These are phyloP conservation scores for Stylosanthes scabra DNA, from an alignment of 331 rosid genomes.

Conservation along the genomic window DNA sequence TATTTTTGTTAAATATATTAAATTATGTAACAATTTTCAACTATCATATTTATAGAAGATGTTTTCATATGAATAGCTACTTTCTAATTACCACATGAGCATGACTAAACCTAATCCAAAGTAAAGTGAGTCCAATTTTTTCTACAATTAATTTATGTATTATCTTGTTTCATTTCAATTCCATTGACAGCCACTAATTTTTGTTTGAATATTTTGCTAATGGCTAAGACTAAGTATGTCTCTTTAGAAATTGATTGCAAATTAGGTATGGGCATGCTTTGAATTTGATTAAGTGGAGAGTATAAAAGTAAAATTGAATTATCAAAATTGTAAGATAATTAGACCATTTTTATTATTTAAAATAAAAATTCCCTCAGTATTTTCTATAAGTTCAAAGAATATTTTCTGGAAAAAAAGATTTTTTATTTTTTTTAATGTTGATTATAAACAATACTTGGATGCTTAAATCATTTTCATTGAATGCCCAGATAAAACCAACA, in stretches of 20 bases:
- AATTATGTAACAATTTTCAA: too few relatives aligned
- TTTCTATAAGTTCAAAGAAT: neutral
- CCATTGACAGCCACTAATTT: too few relatives aligned
- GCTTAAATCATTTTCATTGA: conserved; percentile 19
- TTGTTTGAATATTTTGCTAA: neutral
- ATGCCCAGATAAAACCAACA: neutral
- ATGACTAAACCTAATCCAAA: too few relatives aligned
- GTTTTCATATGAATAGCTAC: too few relatives aligned
- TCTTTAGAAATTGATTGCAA: conserved; percentile 23
- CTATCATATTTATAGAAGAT: too few relatives aligned
- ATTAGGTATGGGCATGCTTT: conserved; percentile 11
- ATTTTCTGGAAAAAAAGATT: neutral
- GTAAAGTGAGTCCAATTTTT: too few relatives aligned
- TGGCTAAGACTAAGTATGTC: neutral
- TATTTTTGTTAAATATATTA: too few relatives aligned
- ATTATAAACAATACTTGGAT: neutral
- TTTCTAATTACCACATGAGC: too few relatives aligned
- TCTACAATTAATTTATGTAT: too few relatives aligned
- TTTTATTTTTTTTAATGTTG: neutral
- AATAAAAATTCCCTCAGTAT: neutral
- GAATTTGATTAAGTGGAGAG: conserved; percentile 18
- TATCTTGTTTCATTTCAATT: too few relatives aligned
- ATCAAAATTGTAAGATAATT: neutral
- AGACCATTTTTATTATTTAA: neutral
- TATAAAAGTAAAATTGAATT: neutral